Conservation (phyloP, 371 early-diverging fungal species). For the Coemansia sp. region DNA sequence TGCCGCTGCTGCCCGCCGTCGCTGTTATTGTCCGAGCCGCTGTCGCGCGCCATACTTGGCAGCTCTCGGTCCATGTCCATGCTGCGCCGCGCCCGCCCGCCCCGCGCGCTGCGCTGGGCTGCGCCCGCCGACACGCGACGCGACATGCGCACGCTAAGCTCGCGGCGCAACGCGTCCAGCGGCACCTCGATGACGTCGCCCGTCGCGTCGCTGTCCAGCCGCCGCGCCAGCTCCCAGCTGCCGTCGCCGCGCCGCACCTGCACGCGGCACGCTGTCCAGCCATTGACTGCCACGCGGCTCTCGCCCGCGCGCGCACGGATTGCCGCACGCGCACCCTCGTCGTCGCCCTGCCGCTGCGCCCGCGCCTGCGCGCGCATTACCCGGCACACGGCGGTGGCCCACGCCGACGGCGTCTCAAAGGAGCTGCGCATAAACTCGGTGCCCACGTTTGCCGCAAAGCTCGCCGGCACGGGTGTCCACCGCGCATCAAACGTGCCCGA, state of each 20-base stretch:
- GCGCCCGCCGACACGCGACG: conserved; percentile 2
- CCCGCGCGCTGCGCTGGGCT: neutral
- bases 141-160: conserved; percentile 28
- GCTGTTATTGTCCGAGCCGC: conserved; percentile 1
- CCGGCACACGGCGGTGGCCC: conserved; percentile 59
- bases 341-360: conserved; percentile 10
- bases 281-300: conserved; percentile 56
- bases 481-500: conserved; percentile 50
- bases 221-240: conserved; percentile 30
- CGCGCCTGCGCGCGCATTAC: conserved; percentile 42
- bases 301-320: too few species aligned
- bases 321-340: conserved; percentile 5
- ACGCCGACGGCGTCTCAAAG: conserved; percentile 59
- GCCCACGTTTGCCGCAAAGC: conserved; percentile 19
- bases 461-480: conserved; percentile 31
- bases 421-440: conserved; percentile 49
- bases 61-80: neutral
- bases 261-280: conserved; percentile 59
- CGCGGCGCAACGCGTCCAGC: conserved; percentile 52
- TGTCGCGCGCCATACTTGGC: neutral
- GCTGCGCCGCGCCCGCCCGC: neutral
- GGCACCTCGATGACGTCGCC: conserved; percentile 41
- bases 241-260: conserved; percentile 29
- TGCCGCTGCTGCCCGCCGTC: neutral
- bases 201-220: conserved; percentile 12